Evolutionary conservation across 2,329 filamentous ascomycete species (phyloP).

Genomic region (Alternaria solani): DNA sequence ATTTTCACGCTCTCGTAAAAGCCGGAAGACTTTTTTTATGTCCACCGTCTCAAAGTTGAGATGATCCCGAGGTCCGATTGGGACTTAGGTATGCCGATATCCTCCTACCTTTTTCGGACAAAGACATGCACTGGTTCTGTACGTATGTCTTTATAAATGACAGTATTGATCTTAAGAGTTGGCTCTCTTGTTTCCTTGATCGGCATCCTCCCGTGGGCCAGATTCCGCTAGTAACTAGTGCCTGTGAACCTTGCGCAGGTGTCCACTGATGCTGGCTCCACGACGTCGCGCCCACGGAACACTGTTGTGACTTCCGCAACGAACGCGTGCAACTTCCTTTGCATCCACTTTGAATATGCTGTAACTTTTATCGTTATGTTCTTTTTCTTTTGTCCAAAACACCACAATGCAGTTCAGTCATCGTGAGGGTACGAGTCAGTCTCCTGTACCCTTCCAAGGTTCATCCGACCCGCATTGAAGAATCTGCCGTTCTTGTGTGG

Average conservation of each 20-base stretch:
- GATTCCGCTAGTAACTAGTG: neutral
- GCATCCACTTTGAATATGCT: too few species aligned
- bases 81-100: neutral
- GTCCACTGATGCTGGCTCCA: neutral
- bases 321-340: neutral
- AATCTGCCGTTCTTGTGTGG: neutral
- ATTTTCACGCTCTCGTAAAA: too few species aligned
- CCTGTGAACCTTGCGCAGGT: neutral
- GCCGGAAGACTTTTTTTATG: too few species aligned
- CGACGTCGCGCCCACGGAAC: neutral
- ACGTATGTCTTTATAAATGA: neutral
- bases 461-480: neutral
- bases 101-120: neutral
- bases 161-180: neutral
- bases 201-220: neutral
- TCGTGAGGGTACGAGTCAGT: neutral
- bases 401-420: neutral
- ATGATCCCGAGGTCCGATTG: too few species aligned
- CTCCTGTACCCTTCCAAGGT: too few species aligned
- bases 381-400: neutral
- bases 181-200: neutral
- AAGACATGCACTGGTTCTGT: neutral
- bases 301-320: neutral
- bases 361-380: too few species aligned
- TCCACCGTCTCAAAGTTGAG: too few species aligned